These are phyloP conservation scores for Talaromyces nanjingensis DNA, from an alignment of 495 filamentous ascomycete species.

Conservation along the genomic window DNA sequence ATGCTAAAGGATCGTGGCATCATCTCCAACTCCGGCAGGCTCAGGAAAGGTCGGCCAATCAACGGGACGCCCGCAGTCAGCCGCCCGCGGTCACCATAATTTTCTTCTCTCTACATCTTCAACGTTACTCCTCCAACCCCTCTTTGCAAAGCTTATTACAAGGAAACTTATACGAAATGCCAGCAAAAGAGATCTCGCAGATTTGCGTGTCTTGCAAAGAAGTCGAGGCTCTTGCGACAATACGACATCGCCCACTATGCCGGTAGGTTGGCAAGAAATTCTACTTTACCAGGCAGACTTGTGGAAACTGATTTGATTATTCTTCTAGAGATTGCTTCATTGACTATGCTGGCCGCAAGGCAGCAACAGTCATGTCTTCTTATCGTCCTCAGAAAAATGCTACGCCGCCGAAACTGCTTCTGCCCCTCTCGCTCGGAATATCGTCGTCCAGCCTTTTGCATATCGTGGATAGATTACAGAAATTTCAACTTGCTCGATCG, in stretches of 20 bases:
- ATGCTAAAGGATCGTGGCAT: slow-evolving; percentile 4
- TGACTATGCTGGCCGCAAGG: slow-evolving; percentile 67
- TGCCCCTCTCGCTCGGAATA: slow-evolving; percentile 77
- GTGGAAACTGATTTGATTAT: slow-evolving; percentile 16
- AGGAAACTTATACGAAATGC: slow-evolving; percentile 21
- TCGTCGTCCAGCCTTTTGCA: slow-evolving; percentile 75
- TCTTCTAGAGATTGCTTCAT: slow-evolving; percentile 62
- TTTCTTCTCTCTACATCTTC: neutral
- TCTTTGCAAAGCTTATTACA: neutral
- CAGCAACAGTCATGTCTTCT: slow-evolving; percentile 68
- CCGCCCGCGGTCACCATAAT: slow-evolving; percentile 1
- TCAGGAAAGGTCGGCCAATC: slow-evolving; percentile 1
- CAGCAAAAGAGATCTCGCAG: slow-evolving; percentile 26
- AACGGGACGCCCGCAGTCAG: slow-evolving; percentile 3
- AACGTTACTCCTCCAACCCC: neutral
- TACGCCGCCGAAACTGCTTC: slow-evolving; percentile 49
- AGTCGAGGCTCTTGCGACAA: slow-evolving; percentile 27
- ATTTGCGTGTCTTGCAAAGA: slow-evolving; percentile 37
- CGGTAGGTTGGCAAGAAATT: slow-evolving; percentile 25
- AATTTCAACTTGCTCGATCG: slow-evolving; percentile 48
- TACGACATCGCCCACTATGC: slow-evolving; percentile 40
- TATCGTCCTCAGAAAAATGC: slow-evolving; percentile 38
- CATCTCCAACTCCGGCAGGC: slow-evolving; percentile 8
- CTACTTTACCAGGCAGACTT: neutral
- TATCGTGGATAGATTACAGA: slow-evolving; percentile 62